Evolutionary conservation across 108 stramenopile genomes (phyloP).

Genomic region (Schizochytrium sp.): DNA sequence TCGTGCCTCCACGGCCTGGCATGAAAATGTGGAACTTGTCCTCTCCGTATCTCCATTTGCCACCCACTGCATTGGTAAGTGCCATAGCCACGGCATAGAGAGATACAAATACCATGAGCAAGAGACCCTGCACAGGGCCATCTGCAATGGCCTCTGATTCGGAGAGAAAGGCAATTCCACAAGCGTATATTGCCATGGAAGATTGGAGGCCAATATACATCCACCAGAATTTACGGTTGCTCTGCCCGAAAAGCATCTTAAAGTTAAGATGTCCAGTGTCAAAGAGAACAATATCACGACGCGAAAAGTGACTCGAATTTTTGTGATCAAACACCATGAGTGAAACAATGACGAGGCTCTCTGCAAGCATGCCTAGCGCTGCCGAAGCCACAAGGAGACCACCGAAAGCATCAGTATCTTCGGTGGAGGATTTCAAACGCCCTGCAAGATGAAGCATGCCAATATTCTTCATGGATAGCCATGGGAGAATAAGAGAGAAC

Average conservation of each 20-base stretch:
- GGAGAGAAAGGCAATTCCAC: constrained; percentile 35
- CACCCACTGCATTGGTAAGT: constrained; percentile 50
- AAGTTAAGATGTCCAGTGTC: constrained; percentile 22
- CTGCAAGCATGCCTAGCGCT: constrained; percentile 24
- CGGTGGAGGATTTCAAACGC: not conserved
- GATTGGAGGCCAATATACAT: constrained; percentile 28
- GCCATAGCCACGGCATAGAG: constrained; percentile 52
- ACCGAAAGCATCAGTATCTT: constrained; percentile 23
- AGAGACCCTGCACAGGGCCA: not conserved
- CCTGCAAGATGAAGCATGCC: not conserved
- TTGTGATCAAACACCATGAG: constrained; percentile 54
- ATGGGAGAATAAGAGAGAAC: constrained; percentile 4
- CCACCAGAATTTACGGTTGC: constrained; percentile 56
- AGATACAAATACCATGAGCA: constrained; percentile 42
- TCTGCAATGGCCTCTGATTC: constrained; percentile 20
- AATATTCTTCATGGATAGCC: constrained; percentile 48
- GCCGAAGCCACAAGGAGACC: constrained; percentile 46
- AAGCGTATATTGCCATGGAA: constrained; percentile 50
- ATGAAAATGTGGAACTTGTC: constrained; percentile 43
- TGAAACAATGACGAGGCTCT: constrained; percentile 55
- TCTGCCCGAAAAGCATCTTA: constrained; percentile 43
- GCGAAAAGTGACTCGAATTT: not conserved
- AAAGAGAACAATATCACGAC: not conserved
- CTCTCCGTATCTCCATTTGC: constrained; percentile 54
- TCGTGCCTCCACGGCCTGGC: constrained; percentile 34